A percentile compares a stretch with the other conserved stretches of the same genome.
These are phyloP conservation scores for Neltuma alba DNA, from an alignment of 306 rosid genomes.

Conservation along the genomic window DNA sequence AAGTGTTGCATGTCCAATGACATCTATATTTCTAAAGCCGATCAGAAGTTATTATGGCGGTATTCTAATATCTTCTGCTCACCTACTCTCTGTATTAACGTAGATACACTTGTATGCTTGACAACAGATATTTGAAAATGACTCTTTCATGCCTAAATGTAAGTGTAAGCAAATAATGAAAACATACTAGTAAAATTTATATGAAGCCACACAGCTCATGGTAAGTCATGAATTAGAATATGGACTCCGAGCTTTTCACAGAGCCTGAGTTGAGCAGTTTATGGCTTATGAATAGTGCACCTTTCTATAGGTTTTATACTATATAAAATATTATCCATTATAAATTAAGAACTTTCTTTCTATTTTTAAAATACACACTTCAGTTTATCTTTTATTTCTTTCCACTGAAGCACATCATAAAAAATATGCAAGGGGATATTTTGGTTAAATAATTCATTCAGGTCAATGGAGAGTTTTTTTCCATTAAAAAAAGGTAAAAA, in stretches of 20 bases:
- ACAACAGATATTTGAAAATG: neutral
- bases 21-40: slow-evolving; percentile 16
- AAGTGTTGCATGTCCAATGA: neutral
- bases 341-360: neutral
- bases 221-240: neutral
- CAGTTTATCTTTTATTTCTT: neutral
- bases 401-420: neutral
- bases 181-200: neutral
- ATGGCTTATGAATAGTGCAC: neutral
- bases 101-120: neutral
- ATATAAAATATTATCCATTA: neutral
- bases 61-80: slow-evolving; percentile 17
- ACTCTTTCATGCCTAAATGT: slow-evolving; percentile 16
- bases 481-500: neutral
- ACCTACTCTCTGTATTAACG: slow-evolving; percentile 21
- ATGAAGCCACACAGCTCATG: neutral
- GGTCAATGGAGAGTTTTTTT: neutral
- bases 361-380: neutral
- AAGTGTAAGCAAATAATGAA: neutral
- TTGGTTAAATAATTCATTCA: neutral
- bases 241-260: neutral
- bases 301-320: neutral
- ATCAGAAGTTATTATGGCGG: slow-evolving; percentile 7
- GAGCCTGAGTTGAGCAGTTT: neutral
- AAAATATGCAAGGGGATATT: neutral